Evolutionary conservation across 805 yeast genomes (phyloP).

Genomic region (Candida maesae): DNA sequence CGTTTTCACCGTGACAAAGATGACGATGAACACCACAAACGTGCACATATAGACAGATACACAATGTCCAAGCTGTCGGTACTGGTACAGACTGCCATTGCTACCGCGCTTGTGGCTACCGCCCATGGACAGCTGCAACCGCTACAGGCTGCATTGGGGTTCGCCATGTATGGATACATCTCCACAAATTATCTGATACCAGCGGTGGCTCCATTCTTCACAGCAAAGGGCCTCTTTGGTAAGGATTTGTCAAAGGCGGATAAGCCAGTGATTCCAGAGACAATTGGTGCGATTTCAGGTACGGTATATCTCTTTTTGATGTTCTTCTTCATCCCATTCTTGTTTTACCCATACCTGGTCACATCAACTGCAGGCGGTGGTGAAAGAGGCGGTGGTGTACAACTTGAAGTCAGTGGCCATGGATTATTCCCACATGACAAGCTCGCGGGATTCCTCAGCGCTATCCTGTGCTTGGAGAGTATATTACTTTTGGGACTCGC

Average conservation of each 20-base stretch:
- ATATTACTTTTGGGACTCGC: slow-evolving; percentile 84
- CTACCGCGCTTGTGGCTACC: slow-evolving; percentile 16
- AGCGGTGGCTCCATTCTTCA: slow-evolving; percentile 57
- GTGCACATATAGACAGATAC: too few relatives aligned
- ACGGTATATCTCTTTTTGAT: slow-evolving; percentile 74
- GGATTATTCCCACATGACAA: slow-evolving; percentile 70
- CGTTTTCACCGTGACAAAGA: too few relatives aligned
- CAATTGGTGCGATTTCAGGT: slow-evolving; percentile 89
- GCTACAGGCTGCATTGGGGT: slow-evolving; percentile 52
- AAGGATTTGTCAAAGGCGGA: slow-evolving; percentile 75
- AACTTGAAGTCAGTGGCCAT: slow-evolving; percentile 11
- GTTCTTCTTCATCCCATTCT: slow-evolving; percentile 82
- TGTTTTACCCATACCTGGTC: slow-evolving; percentile 73
- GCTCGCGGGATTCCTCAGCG: slow-evolving; percentile 81
- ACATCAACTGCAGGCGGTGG: slow-evolving; percentile 58
- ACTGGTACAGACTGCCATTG: slow-evolving; percentile 3
- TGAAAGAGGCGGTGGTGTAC: slow-evolving; percentile 39
- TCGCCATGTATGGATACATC: slow-evolving; percentile 62
- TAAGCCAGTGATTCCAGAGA: slow-evolving; percentile 79
- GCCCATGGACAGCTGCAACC: slow-evolving; percentile 25
- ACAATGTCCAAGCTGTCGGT: too few relatives aligned
- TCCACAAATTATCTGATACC: slow-evolving; percentile 65
- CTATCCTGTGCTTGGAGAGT: slow-evolving; percentile 76
- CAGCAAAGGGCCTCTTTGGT: slow-evolving; percentile 79
- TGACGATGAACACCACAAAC: too few relatives aligned